Conservation (phyloP, 2,329 filamentous ascomycete genomes). For the Fusarium chlamydosporum region DNA sequence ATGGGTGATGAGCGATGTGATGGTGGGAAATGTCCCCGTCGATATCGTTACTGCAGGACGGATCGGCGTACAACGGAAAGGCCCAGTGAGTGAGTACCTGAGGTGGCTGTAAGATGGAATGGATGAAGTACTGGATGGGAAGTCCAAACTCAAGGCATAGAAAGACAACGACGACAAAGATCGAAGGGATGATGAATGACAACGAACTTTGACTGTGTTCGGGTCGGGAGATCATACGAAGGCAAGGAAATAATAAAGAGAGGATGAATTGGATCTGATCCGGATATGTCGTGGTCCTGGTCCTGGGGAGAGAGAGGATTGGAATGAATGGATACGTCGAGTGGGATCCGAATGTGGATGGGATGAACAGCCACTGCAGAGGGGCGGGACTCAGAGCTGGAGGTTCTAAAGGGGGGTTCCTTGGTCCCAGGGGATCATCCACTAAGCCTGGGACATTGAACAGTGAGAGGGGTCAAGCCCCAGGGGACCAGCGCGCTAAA, state of each 20-base stretch:
- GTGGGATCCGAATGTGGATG: constrained; percentile 47
- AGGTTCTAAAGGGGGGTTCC: constrained; percentile 25
- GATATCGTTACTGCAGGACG: constrained; percentile 18
- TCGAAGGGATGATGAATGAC: constrained; percentile 21
- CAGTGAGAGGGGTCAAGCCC: constrained; percentile 40
- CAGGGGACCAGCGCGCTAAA: constrained; percentile 42
- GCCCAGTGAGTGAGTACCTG: constrained; percentile 2
- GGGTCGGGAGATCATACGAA: constrained; percentile 3
- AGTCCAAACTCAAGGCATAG: constrained; percentile 21
- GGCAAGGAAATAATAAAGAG: constrained; percentile 39
- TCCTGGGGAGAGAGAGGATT: constrained; percentile 41
- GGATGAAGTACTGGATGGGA: constrained; percentile 17
- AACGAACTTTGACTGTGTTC: constrained; percentile 18
- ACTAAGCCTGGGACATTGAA: constrained; percentile 39
- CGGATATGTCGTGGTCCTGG: constrained; percentile 44
- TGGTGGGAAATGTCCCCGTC: constrained; percentile 30
- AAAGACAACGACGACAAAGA: constrained; percentile 20
- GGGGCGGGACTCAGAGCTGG: constrained; percentile 21
- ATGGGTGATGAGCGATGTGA: constrained; percentile 31
- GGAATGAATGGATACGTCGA: constrained; percentile 46
- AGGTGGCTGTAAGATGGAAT: constrained; percentile 23
- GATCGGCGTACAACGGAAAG: constrained; percentile 36
- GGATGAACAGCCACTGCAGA: constrained; percentile 43
- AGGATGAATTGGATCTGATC: constrained; percentile 38
- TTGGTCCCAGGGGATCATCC: constrained; percentile 33